Conservation (phyloP, 31 red algal species). For the Porphyra umbilicalis region DNA sequence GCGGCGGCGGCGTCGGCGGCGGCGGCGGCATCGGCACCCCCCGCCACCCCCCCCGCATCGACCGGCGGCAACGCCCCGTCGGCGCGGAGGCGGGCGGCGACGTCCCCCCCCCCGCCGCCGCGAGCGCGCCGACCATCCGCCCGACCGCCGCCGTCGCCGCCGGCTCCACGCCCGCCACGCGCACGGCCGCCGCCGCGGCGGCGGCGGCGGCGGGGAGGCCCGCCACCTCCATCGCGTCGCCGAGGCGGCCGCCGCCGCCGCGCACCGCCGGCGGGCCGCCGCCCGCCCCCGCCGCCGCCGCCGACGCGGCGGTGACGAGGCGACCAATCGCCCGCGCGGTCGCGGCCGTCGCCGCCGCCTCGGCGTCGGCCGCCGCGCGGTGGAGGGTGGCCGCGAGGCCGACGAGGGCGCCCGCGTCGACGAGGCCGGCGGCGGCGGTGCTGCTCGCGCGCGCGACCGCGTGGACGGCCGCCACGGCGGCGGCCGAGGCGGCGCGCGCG, state of each 20-base stretch:
- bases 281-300: neutral
- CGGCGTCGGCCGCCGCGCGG: neutral
- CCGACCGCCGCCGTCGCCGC: neutral
- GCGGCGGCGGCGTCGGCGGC: neutral
- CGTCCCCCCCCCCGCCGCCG: neutral
- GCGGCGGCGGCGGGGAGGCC: neutral
- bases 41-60: neutral
- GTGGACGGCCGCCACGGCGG: neutral
- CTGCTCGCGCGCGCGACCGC: neutral
- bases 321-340: neutral
- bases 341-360: neutral
- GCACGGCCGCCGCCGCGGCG: neutral
- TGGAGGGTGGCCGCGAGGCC: neutral
- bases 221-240: neutral
- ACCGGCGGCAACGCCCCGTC: neutral
- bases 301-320: neutral
- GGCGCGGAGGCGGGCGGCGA: neutral
- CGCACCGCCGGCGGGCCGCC: neutral
- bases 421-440: neutral
- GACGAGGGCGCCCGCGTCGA: neutral
- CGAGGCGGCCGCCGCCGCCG: neutral
- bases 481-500: neutral
- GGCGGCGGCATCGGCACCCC: neutral
- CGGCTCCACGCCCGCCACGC: neutral
- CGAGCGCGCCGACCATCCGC: neutral